These are phyloP conservation scores for Daedaleopsis sinensis DNA, from an alignment of 768 basidiomycete genomes.

Conservation along the genomic window DNA sequence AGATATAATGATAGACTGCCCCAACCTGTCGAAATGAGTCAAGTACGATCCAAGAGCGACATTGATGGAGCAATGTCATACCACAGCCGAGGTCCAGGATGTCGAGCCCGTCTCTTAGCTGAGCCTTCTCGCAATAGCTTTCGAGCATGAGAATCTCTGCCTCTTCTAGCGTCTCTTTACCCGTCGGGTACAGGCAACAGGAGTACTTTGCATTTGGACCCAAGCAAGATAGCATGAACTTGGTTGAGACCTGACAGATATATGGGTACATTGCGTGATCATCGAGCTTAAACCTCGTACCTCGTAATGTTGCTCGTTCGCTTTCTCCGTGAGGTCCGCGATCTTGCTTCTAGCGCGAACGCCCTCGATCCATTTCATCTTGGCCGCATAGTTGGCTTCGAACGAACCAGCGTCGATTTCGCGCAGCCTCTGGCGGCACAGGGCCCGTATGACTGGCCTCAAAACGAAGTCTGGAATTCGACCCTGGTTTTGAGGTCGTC, in stretches of 20 bases:
- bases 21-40: conserved; percentile 49
- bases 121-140: conserved; percentile 67
- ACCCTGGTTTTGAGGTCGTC: conserved; percentile 37
- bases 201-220: conserved; percentile 72
- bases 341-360: conserved; percentile 54
- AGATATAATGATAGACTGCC: conserved; percentile 71
- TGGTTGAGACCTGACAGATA: conserved; percentile 50
- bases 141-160: conserved; percentile 70
- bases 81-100: conserved; percentile 73
- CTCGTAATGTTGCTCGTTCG: conserved; percentile 80
- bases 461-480: conserved; percentile 63
- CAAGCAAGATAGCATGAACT: conserved; percentile 67
- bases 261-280: not conserved
- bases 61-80: conserved; percentile 27
- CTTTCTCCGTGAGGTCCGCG: conserved; percentile 64
- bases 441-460: conserved; percentile 47
- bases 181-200: conserved; percentile 64
- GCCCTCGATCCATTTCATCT: conserved; percentile 66
- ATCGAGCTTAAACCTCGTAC: conserved; percentile 33
- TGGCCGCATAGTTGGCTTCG: conserved; percentile 61
- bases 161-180: conserved; percentile 59
- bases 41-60: not conserved
- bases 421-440: conserved; percentile 55
- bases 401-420: conserved; percentile 64
- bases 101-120: conserved; percentile 60